phyloP scores from a whole-genome alignment of 345 rosid species.

The Noccaea caerulescens region DNA sequence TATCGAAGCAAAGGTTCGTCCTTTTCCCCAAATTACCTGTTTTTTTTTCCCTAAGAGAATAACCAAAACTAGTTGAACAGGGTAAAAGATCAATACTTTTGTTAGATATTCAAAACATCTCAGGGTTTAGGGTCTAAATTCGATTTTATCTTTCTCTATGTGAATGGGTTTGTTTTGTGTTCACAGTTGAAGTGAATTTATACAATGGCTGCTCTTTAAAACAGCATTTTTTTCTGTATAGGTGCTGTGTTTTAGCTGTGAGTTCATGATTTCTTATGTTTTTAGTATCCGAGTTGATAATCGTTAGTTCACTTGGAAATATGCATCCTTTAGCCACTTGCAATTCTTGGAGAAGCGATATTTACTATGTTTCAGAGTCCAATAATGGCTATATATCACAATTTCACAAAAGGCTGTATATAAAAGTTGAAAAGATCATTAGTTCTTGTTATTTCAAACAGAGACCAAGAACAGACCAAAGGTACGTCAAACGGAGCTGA shows the following conservation, averaged over 20 bases:
- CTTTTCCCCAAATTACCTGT: neutral
- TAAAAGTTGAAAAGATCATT: neutral
- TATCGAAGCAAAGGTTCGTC: conserved; percentile 75
- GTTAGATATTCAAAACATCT: conserved; percentile 11
- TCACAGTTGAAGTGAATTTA: conserved; percentile 19
- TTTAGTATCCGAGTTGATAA: conserved; percentile 1
- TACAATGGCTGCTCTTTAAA: conserved; percentile 3
- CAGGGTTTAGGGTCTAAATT: conserved; percentile 23
- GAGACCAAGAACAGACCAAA: conserved; percentile 67
- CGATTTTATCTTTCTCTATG: conserved; percentile 26
- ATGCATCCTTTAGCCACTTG: neutral
- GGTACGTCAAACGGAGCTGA: conserved; percentile 50
- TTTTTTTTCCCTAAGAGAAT: neutral
- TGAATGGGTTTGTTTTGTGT: conserved; percentile 30
- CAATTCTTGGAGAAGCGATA: neutral
- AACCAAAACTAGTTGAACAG: neutral
- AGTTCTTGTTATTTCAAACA: conserved; percentile 38
- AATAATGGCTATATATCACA: neutral
- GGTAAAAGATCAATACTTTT: conserved; percentile 1
- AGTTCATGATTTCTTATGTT: neutral
- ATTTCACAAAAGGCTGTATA: neutral
- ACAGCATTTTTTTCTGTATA: neutral
- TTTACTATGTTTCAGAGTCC: conserved; percentile 5
- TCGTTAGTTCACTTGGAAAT: neutral
- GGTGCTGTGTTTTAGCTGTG: conserved; percentile 20